phyloP scores from a whole-genome alignment of 306 rosid species.

The Castanea sativa region DNA sequence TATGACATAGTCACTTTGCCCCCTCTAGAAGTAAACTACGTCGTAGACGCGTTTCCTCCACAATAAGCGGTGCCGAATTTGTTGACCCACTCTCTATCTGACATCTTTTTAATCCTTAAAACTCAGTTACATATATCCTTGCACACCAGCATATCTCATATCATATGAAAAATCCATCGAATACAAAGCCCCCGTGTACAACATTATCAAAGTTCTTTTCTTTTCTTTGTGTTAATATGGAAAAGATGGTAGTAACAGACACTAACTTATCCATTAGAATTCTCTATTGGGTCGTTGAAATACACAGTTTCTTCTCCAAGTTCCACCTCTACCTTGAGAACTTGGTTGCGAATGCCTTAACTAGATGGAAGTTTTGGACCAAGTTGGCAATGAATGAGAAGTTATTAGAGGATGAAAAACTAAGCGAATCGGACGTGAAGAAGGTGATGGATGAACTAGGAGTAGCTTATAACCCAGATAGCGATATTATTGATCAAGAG shows the following conservation, averaged over 20 bases:
- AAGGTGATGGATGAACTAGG: constrained; percentile 39
- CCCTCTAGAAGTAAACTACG: too few species aligned
- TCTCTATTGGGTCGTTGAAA: not conserved
- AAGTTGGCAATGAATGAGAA: not conserved
- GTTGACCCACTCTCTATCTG: too few species aligned
- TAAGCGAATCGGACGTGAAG: constrained; percentile 36
- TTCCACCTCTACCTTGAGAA: not conserved
- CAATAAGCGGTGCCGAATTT: too few species aligned
- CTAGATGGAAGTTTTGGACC: constrained; percentile 8
- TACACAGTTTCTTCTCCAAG: constrained; percentile 1
- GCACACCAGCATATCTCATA: not conserved
- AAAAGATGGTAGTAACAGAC: not conserved
- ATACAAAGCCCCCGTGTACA: not conserved
- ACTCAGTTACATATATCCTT: not conserved
- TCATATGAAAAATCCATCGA: too few species aligned
- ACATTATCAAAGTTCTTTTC: not conserved
- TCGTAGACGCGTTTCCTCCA: too few species aligned
- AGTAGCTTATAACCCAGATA: constrained; percentile 1
- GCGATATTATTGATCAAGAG: not conserved
- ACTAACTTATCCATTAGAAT: not conserved
- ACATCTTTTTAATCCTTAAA: not conserved
- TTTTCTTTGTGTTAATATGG: constrained; percentile 1
- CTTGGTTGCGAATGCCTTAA: not conserved
- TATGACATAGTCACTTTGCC: too few species aligned
- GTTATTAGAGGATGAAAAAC: not conserved